Evolutionary conservation across 2,329 filamentous ascomycete genomes (phyloP), one percentile per base, ranked within the genome.

Genomic region (Neoarthrinium moseri): DNA sequence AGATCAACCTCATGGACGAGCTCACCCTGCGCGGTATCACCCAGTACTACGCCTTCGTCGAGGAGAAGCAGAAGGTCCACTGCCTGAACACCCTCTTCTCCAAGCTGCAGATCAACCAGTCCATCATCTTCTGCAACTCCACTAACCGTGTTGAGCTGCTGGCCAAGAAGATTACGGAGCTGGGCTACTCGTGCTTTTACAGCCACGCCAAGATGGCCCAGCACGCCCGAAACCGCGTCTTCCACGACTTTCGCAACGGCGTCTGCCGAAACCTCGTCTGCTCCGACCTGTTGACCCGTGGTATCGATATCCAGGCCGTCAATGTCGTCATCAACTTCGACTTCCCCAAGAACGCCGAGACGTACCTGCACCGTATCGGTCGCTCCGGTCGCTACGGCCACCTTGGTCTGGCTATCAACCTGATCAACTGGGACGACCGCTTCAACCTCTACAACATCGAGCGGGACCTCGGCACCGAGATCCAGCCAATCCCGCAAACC

Each of bases 261-360:
- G 91, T 96, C 43, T 97, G 92, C 75, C 90, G 94, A 61, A 99
- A 99, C 67, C 83, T 99, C 29, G 94, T 99, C 52, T 99, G 94
- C 72, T 99, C 95, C 3, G 94, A 99, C 72, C 78, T 99, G 30
- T 81, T 99, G 53, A 99, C 94, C 53, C 91, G 94, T 71, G 94
- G 94, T 83, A 99, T 99, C 62, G 94, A 99, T 72, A 99, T 99
- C 55, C 94, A 99, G 70, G 94, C 94, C 44, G 94, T 99, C 63
- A 99, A 99, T 60, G 94, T 99, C 45, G 94, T 99, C 65, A 99
- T 99, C 81, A 99, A 99, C 75, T 99, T 99, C 62, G 94, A 99
- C 63, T 99, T 99, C 68, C 94, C 94, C 45, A 99, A 99, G 75
- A 99, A 99, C 61, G 95, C 94, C 13, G 94, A 99, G 72, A 99